Base-by-base conservation (phyloP, 208 protist species). In the Leishmania aethiopica region DNA sequence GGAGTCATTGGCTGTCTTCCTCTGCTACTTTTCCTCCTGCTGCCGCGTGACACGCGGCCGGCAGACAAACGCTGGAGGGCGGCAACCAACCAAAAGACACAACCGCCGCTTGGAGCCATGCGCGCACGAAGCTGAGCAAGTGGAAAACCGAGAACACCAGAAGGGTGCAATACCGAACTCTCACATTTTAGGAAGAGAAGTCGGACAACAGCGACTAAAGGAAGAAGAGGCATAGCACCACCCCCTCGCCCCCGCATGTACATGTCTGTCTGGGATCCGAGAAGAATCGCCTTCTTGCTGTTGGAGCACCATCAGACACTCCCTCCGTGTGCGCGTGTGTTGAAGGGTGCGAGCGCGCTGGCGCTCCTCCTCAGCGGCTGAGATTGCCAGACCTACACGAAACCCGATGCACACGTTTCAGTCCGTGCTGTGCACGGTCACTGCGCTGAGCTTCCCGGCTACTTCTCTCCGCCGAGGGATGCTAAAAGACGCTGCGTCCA, bases 401-500 rank as follows among this genome's bases (percentile, higher is more conserved):
- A 72, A 3, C 67, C 22, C 5, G 19, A 47, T 4, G 28, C 69
- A 13, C 42, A 49, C 42, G 1, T n/a, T 32, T 74, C 69, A 7
- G 6, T 45, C 69, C 25, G 2, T 35, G 32, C 10, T 53, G 42
- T 19, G 11, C 8, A 55, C 22, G 19, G 15, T 35, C n/a, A 10
- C 45, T 1, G 1, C 2, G 47, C 11, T 55, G 8, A 45, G 5
- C 42, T 10, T 35, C 28, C 10, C 70, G 8, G 11, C 37, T 78
- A 53, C 35, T 62, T 59, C 55, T 49, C 57, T 25, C 35, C 47
- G 45, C 53, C 53, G 13, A 47, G 70, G 17, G n/a, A 55, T 11
- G 79, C 64, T 19, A 76, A 28, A 25, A 86, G n/a, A 2, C 74
- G 77, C 35, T 77, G 82, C 82, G 82, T 53, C 55, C 75, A 82